phyloP scores from a whole-genome alignment of 805 yeast species.

The Starmera pachycereana region DNA sequence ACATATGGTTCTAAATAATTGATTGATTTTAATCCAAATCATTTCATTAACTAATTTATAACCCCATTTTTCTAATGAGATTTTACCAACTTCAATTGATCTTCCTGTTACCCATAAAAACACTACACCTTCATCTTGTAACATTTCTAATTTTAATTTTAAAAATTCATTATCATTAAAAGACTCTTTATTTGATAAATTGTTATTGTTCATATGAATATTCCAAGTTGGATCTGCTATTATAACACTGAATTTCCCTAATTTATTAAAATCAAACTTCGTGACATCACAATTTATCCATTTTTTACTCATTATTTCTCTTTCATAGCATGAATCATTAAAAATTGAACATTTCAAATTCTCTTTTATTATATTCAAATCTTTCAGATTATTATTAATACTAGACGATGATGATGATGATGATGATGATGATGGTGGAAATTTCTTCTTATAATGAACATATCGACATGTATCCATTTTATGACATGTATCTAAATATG shows the following conservation, averaged over 20 bases:
- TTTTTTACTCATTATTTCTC: conserved; percentile 47
- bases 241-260: conserved; percentile 78
- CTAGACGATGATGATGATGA: too few species aligned
- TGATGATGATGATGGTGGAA: conserved; percentile 23
- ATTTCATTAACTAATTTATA: conserved; percentile 68
- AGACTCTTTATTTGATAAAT: conserved; percentile 39
- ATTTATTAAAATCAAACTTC: conserved; percentile 50
- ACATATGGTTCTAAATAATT: conserved; percentile 76
- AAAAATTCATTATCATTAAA: conserved; percentile 69
- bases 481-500: conserved; percentile 90
- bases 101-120: conserved; percentile 94
- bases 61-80: conserved; percentile 74
- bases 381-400: conserved; percentile 14
- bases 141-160: conserved; percentile 48
- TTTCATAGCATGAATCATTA: conserved; percentile 13
- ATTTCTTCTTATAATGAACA: conserved; percentile 54
- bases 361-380: conserved; percentile 12
- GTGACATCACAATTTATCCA: conserved; percentile 85
- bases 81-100: conserved; percentile 80
- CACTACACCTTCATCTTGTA: conserved; percentile 79
- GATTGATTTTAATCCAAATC: conserved; percentile 88
- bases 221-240: conserved; percentile 97
- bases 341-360: conserved; percentile 25
- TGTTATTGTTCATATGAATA: conserved; percentile 62
- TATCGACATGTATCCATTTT: conserved; percentile 73